Conservation (phyloP, 805 yeast genomes). For the Saccharomyces paradoxus region DNA sequence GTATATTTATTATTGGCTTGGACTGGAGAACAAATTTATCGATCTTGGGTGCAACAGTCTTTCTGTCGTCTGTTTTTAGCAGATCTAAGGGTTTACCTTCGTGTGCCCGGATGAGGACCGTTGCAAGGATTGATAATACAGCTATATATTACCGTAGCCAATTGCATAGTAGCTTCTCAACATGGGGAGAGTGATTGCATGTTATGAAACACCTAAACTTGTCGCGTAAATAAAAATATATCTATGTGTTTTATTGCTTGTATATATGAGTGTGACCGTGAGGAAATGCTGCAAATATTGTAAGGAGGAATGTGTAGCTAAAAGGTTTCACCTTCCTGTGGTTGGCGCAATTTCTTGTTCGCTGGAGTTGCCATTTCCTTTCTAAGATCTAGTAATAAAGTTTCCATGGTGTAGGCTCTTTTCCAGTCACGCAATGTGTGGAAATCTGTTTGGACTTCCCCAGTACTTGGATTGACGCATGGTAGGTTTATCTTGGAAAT, state of each 20-base stretch:
- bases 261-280: not conserved
- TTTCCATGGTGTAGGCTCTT: conserved; percentile 86
- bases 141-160: conserved; percentile 3
- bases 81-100: conserved; percentile 63
- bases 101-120: conserved; percentile 67
- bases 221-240: not conserved
- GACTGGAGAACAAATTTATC: conserved; percentile 52
- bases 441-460: conserved; percentile 47
- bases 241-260: not conserved
- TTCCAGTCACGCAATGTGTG: conserved; percentile 78
- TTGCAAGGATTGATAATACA: conserved; percentile 43
- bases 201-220: not conserved
- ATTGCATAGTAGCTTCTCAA: not conserved
- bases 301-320: conserved; percentile 3
- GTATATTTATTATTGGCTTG: conserved; percentile 30
- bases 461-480: conserved; percentile 67
- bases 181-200: not conserved
- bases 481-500: conserved; percentile 83
- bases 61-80: conserved; percentile 40
- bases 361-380: conserved; percentile 79
- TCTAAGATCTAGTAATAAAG: conserved; percentile 79
- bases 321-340: conserved; percentile 78
- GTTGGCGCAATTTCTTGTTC: conserved; percentile 83
- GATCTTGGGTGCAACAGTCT: conserved; percentile 73
- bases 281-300: not conserved